Percentiles rank a stretch among this genome's conserved stretches.
Evolutionary conservation across 2,329 filamentous ascomycete species (phyloP).

Genomic region (Fusarium begoniae): DNA sequence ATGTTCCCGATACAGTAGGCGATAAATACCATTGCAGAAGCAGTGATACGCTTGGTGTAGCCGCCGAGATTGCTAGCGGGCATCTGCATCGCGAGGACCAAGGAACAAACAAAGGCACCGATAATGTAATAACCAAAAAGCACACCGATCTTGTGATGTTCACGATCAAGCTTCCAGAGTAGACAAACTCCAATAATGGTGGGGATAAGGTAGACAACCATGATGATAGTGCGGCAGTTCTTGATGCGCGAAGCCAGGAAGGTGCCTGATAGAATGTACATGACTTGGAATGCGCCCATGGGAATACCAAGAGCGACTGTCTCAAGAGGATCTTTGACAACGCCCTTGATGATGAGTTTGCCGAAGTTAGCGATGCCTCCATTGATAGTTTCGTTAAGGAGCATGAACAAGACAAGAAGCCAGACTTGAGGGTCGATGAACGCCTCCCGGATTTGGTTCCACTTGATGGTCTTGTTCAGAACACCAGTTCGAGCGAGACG

Average conservation of each 20-base stretch:
- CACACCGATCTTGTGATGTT: slow-evolving; percentile 53
- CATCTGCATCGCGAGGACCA: slow-evolving; percentile 64
- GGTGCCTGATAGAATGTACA: slow-evolving; percentile 61
- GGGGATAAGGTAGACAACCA: slow-evolving; percentile 60
- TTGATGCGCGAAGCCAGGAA: slow-evolving; percentile 59
- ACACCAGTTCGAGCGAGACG: slow-evolving; percentile 58
- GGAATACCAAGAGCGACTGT: slow-evolving; percentile 64
- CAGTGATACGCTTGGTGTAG: slow-evolving; percentile 58
- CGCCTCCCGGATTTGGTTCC: slow-evolving; percentile 58
- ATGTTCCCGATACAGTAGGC: slow-evolving; percentile 50
- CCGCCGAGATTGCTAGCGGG: slow-evolving; percentile 59
- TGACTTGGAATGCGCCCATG: slow-evolving; percentile 60
- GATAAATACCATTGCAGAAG: slow-evolving; percentile 57
- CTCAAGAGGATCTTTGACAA: slow-evolving; percentile 45
- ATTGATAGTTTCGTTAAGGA: slow-evolving; percentile 62
- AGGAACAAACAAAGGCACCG: slow-evolving; percentile 58
- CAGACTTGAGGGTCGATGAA: slow-evolving; percentile 61
- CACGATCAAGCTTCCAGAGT: slow-evolving; percentile 57
- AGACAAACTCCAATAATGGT: slow-evolving; percentile 58
- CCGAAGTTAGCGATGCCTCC: slow-evolving; percentile 64
- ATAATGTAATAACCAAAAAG: slow-evolving; percentile 62
- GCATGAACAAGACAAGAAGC: slow-evolving; percentile 62
- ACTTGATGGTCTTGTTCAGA: slow-evolving; percentile 58
- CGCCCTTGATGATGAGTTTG: slow-evolving; percentile 61
- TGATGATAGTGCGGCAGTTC: slow-evolving; percentile 60